Percentiles rank a stretch among this genome's conserved stretches.
Evolutionary conservation across 371 early-diverging fungal genomes (phyloP).

Genomic region (Lichtheimia corymbifera): DNA sequence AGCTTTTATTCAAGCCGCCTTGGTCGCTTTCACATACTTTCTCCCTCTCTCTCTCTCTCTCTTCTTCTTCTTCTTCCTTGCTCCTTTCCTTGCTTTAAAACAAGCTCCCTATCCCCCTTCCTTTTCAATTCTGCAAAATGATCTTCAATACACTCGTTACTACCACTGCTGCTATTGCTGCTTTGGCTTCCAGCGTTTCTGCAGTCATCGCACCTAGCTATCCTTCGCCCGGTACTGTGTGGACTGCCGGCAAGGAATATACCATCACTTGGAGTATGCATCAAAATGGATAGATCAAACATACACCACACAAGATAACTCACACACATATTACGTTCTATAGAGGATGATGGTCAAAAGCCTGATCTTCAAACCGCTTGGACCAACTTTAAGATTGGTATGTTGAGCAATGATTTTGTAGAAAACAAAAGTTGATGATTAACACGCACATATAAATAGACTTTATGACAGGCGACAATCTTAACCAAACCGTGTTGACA

Average conservation of each 20-base stretch:
- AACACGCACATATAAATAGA: slow-evolving; percentile 14
- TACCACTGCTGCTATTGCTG: slow-evolving; percentile 14
- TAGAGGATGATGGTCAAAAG: slow-evolving; percentile 21
- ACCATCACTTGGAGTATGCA: slow-evolving; percentile 26
- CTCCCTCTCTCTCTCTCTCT: not conserved
- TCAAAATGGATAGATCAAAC: not conserved
- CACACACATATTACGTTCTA: not conserved
- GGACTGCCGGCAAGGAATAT: slow-evolving; percentile 33
- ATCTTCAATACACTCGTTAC: slow-evolving; percentile 11
- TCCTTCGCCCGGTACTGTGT: slow-evolving; percentile 33
- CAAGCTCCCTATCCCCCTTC: not conserved
- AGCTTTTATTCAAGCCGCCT: not conserved
- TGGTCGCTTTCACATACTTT: not conserved
- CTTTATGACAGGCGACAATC: slow-evolving; percentile 43
- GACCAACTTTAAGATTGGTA: slow-evolving; percentile 37
- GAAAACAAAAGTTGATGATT: not conserved
- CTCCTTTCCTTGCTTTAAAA: not conserved
- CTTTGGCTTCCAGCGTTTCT: slow-evolving; percentile 14
- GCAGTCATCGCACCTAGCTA: slow-evolving; percentile 28
- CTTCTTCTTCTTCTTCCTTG: not conserved
- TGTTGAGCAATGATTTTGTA: not conserved
- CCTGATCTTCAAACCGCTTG: slow-evolving; percentile 20
- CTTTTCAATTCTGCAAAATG: slow-evolving; percentile 5
- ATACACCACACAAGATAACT: not conserved
- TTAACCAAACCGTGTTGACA: slow-evolving; percentile 25